phyloP scores from a whole-genome alignment of 208 protist species.

The Naegleria gruberi region DNA sequence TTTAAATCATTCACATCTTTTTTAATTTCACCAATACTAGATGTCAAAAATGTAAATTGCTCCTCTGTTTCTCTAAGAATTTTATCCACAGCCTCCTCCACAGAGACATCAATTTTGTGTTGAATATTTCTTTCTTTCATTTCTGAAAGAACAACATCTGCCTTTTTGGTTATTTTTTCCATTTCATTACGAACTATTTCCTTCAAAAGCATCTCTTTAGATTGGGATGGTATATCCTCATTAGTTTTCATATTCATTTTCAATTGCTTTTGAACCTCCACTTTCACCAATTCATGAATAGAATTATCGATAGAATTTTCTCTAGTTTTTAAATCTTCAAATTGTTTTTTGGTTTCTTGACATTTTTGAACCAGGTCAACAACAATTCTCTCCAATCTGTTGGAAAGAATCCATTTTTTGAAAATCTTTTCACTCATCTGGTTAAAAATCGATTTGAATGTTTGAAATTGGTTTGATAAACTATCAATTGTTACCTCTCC shows the following conservation, averaged over 20 bases:
- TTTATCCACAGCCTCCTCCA: not conserved
- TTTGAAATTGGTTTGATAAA: not conserved
- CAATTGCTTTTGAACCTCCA: not conserved
- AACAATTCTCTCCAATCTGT: not conserved
- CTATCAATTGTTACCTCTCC: not conserved
- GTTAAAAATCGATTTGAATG: not conserved
- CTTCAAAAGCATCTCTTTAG: too few relatives aligned
- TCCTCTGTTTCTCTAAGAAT: not conserved
- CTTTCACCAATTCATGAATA: not conserved
- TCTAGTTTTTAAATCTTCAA: not conserved
- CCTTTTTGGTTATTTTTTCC: too few relatives aligned
- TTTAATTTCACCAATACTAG: not conserved
- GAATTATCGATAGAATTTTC: not conserved
- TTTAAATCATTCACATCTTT: not conserved
- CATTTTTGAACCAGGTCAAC: not conserved
- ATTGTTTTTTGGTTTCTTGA: not conserved
- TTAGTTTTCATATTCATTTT: not conserved
- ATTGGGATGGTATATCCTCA: too few relatives aligned
- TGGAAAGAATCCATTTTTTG: not conserved
- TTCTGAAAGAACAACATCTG: too few relatives aligned
- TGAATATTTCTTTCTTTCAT: too few relatives aligned
- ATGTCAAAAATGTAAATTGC: not conserved
- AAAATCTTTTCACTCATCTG: not conserved
- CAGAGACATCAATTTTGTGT: not conserved
- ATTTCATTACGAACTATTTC: too few relatives aligned